These are phyloP conservation scores for Trichosporon sp. DNA, from an alignment of 1,284 basidiomycete species.

Conservation along the genomic window DNA sequence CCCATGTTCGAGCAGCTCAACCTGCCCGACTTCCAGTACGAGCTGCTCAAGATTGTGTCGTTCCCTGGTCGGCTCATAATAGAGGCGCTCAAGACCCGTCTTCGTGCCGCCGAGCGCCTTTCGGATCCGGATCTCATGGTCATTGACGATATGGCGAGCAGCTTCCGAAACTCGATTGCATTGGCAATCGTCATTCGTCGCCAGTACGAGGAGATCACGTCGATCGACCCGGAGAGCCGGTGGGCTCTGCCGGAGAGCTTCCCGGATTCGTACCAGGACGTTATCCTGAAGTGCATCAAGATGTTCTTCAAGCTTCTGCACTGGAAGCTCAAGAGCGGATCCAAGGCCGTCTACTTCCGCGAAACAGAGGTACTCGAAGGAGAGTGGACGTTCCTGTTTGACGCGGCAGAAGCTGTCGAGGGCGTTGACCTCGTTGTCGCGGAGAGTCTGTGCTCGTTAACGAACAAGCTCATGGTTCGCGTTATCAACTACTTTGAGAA, in stretches of 20 bases:
- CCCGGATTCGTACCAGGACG: conserved; percentile 80
- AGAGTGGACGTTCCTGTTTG: conserved; percentile 93
- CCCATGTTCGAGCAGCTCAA: conserved; percentile 59
- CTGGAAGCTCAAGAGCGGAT: conserved; percentile 91
- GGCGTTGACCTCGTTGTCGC: conserved; percentile 90
- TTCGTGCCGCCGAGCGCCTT: conserved; percentile 86
- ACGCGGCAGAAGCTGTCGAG: conserved; percentile 81
- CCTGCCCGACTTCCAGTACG: conserved; percentile 86
- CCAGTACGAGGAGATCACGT: conserved; percentile 84
- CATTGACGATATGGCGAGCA: conserved; percentile 93
- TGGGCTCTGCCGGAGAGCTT: conserved; percentile 89
- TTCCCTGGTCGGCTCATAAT: conserved; percentile 94
- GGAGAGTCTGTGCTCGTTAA: conserved; percentile 85
- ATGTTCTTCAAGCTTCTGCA: conserved; percentile 93
- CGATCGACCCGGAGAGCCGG: conserved; percentile 75
- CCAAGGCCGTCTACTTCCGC: conserved; percentile 89
- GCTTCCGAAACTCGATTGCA: conserved; percentile 85
- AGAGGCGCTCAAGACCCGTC: conserved; percentile 79
- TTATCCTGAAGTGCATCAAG: conserved; percentile 79
- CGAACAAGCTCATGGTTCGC: conserved; percentile 82
- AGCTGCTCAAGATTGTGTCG: conserved; percentile 86
- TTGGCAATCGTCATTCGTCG: conserved; percentile 91
- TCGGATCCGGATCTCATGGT: conserved; percentile 79
- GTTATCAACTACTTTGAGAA: conserved; percentile 91
- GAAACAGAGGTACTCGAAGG: conserved; percentile 96